Evolutionary conservation across 805 yeast species (phyloP).

Genomic region (Metschnikowia gruessii): DNA sequence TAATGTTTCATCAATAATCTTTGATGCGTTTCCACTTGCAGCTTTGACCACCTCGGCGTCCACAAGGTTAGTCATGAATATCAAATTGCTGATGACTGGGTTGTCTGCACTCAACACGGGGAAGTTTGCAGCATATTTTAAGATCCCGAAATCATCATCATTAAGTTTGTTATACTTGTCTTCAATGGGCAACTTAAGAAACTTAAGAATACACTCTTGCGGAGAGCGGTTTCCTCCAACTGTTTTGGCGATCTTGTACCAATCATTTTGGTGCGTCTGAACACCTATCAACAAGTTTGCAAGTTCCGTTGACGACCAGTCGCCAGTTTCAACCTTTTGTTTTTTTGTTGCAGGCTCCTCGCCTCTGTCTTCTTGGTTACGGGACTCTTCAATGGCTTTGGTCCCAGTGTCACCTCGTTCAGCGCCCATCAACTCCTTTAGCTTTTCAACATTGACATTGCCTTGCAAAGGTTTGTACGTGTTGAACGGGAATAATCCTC

Average conservation of each 20-base stretch:
- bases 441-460: slow-evolving; percentile 37
- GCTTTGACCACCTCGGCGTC: slow-evolving; percentile 85
- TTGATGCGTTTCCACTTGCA: slow-evolving; percentile 65
- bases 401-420: slow-evolving; percentile 8
- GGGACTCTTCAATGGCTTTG: not conserved
- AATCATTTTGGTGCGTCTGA: slow-evolving; percentile 62
- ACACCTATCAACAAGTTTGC: slow-evolving; percentile 60
- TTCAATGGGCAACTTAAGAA: slow-evolving; percentile 77
- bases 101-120: slow-evolving; percentile 86
- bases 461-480: slow-evolving; percentile 68
- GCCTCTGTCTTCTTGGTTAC: not conserved
- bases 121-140: slow-evolving; percentile 77
- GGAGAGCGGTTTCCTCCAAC: slow-evolving; percentile 65
- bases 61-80: slow-evolving; percentile 80
- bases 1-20: slow-evolving; percentile 44
- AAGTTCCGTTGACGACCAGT: slow-evolving; percentile 71
- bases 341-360: slow-evolving; percentile 26
- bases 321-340: slow-evolving; percentile 24
- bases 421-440: slow-evolving; percentile 28
- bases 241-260: slow-evolving; percentile 70
- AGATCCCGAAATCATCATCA: slow-evolving; percentile 55
- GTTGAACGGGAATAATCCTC: slow-evolving; percentile 90
- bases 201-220: slow-evolving; percentile 77
- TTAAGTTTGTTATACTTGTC: slow-evolving; percentile 58
- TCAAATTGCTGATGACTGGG: slow-evolving; percentile 90